Percentiles rank a stretch among this genome's conserved stretches.
Evolutionary conservation across 1,139 yeast genomes (phyloP).

Genomic region (Hyphopichia fennica): DNA sequence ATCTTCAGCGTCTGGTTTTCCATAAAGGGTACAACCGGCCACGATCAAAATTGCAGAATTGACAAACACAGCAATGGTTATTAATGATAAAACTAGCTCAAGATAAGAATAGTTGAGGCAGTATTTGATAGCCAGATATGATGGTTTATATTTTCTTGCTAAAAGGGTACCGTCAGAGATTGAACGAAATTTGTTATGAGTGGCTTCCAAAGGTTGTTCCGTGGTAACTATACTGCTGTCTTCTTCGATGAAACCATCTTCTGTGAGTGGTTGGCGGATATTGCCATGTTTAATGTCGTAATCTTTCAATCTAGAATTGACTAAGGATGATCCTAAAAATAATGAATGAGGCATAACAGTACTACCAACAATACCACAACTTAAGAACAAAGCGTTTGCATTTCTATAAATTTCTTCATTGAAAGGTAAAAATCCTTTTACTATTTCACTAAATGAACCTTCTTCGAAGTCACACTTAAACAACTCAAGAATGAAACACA

Average conservation of each 20-base stretch:
- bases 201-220: constrained; percentile 18
- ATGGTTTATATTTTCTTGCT: constrained; percentile 54
- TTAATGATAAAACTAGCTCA: constrained; percentile 64
- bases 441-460: constrained; percentile 35
- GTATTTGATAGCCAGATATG: constrained; percentile 63
- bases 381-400: constrained; percentile 61
- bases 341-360: constrained; percentile 85
- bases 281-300: constrained; percentile 54
- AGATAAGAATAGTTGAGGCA: constrained; percentile 64
- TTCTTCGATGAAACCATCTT: constrained; percentile 8
- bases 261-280: constrained; percentile 9
- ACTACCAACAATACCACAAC: constrained; percentile 76
- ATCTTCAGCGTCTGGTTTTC: constrained; percentile 60
- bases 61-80: constrained; percentile 72
- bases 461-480: constrained; percentile 48
- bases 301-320: constrained; percentile 70
- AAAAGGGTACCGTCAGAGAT: constrained; percentile 39
- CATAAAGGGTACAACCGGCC: constrained; percentile 67
- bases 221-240: constrained; percentile 4
- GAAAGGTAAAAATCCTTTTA: constrained; percentile 63
- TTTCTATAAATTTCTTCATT: constrained; percentile 48
- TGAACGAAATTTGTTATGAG: constrained; percentile 27
- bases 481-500: constrained; percentile 63
- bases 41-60: constrained; percentile 74
- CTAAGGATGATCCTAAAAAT: constrained; percentile 73